Conservation (phyloP, 345 rosid species). For the Luvunga scandens region DNA sequence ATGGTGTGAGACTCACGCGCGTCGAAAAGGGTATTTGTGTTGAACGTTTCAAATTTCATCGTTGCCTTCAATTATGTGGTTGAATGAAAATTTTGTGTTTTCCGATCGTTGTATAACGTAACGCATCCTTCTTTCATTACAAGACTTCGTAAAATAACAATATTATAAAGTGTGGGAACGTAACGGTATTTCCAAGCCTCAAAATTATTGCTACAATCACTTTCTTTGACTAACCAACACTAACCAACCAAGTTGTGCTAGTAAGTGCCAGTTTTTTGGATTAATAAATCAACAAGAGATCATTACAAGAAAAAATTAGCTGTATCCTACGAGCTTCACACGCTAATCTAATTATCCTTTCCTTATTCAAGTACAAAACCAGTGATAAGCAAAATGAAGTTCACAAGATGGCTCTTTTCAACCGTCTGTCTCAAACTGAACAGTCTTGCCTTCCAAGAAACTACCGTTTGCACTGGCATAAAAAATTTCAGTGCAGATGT, state of each 20-base stretch:
- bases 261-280: background rate
- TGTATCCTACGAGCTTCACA: background rate
- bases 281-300: background rate
- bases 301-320: background rate
- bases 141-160: too few species aligned
- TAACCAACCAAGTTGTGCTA: too few species aligned
- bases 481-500: background rate
- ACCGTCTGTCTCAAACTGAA: background rate
- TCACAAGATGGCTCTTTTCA: background rate
- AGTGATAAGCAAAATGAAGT: background rate
- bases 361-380: background rate
- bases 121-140: too few species aligned
- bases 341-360: background rate
- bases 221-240: background rate
- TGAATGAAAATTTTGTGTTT: too few species aligned
- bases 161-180: too few species aligned
- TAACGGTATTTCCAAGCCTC: too few species aligned
- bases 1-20: background rate
- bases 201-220: background rate
- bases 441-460: background rate
- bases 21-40: background rate
- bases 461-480: background rate
- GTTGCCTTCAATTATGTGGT: too few species aligned
- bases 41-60: background rate
- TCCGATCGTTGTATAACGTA: too few species aligned